Percentiles rank a stretch among this genome's conserved stretches.
phyloP scores from a whole-genome alignment of 108 stramenopile genomes.

The Skeletonema marinoi region DNA sequence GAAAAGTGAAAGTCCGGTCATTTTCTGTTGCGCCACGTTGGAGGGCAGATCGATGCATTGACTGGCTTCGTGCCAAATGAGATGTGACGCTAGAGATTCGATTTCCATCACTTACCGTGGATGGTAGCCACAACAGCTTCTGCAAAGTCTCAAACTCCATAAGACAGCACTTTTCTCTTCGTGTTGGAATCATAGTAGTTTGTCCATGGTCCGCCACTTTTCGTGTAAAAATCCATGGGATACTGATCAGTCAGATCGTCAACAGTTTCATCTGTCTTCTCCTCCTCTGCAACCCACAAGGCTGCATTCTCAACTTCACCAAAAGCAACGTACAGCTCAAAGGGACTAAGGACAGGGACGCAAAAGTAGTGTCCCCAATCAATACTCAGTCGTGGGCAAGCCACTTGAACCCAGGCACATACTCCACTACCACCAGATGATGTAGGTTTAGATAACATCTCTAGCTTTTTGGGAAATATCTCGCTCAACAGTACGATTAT shows the following conservation, averaged over 20 bases:
- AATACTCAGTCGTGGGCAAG: conserved; percentile 96
- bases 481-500: conserved; percentile 92
- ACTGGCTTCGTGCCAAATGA: conserved; percentile 45
- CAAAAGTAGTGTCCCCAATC: conserved; percentile 96
- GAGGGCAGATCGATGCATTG: conserved; percentile 40
- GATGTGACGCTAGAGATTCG: conserved; percentile 28
- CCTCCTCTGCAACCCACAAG: conserved; percentile 59
- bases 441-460: conserved; percentile 61
- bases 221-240: conserved; percentile 97
- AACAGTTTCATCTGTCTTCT: conserved; percentile 9
- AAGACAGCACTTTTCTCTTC: conserved; percentile 35
- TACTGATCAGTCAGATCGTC: conserved; percentile 58
- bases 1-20: conserved; percentile 53
- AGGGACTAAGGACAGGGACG: conserved; percentile 89
- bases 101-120: not conserved
- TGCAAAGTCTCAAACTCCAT: conserved; percentile 1
- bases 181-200: conserved; percentile 84
- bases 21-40: conserved; percentile 47
- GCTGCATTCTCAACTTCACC: conserved; percentile 66
- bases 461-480: conserved; percentile 89
- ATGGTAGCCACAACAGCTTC: not conserved
- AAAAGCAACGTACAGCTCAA: conserved; percentile 91
- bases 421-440: conserved; percentile 28
- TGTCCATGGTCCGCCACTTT: conserved; percentile 91
- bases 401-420: conserved; percentile 96